Evolutionary conservation across 768 basidiomycete genomes (phyloP).

Genomic region (Lentinula aciculospora): DNA sequence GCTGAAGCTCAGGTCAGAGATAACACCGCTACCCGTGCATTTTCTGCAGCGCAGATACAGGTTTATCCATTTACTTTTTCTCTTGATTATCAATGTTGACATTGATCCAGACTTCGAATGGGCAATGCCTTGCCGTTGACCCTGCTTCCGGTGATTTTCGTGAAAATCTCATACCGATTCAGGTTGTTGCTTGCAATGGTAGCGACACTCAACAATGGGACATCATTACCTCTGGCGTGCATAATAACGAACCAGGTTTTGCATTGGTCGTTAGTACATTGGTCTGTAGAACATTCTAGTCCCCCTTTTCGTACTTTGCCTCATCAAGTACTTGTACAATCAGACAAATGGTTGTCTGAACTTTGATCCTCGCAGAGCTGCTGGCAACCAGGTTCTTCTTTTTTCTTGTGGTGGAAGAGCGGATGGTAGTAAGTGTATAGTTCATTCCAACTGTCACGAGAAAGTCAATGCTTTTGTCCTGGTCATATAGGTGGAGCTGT

Average conservation of each 20-base stretch:
- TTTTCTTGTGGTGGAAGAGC: conserved; percentile 21
- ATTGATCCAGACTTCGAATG: conserved; percentile 15
- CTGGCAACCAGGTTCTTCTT: conserved; percentile 18
- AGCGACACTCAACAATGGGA: conserved; percentile 17
- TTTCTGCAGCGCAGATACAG: conserved; percentile 15
- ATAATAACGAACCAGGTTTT: conserved; percentile 15
- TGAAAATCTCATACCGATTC: conserved; percentile 17
- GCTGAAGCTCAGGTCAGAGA: conserved; percentile 16
- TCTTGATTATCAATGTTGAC: neutral
- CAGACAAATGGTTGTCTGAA: conserved; percentile 20
- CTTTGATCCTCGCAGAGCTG: conserved; percentile 13
- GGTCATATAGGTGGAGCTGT: neutral
- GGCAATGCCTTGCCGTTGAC: conserved; percentile 18
- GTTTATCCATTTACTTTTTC: conserved; percentile 1
- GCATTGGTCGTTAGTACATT: conserved; percentile 18
- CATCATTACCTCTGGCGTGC: conserved; percentile 16
- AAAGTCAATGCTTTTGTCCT: neutral
- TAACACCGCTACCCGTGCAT: conserved; percentile 16
- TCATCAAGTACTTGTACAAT: neutral
- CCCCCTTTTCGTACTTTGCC: neutral
- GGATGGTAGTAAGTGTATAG: conserved; percentile 15
- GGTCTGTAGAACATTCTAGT: conserved; percentile 6
- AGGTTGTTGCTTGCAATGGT: conserved; percentile 13
- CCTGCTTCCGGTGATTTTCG: conserved; percentile 18
- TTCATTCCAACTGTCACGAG: neutral